A percentile compares a stretch with the other conserved stretches of the same genome.
Conservation (phyloP, 139 green algal species). For the Ettlia oleoabundans region DNA sequence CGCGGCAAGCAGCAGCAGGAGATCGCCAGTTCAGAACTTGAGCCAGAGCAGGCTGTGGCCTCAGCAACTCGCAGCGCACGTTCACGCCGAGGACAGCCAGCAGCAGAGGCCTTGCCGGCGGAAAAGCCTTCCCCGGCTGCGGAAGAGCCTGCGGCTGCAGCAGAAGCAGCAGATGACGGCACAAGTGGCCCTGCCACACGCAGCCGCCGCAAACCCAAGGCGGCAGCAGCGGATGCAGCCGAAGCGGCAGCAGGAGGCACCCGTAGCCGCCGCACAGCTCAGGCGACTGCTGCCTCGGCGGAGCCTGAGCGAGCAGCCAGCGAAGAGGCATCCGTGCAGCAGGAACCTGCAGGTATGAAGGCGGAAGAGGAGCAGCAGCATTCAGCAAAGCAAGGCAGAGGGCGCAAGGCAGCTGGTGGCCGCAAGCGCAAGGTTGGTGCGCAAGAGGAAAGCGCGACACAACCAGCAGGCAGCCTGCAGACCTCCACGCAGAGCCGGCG, state of each 20-base stretch:
- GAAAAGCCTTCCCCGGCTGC: neutral
- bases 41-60: neutral
- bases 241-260: neutral
- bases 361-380: neutral
- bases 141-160: neutral
- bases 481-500: constrained; percentile 22
- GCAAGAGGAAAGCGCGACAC: neutral
- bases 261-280: neutral
- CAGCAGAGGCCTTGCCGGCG: neutral
- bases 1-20: neutral
- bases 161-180: neutral
- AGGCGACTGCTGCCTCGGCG: neutral
- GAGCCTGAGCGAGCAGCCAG: neutral
- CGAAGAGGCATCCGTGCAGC: neutral
- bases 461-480: constrained; percentile 16
- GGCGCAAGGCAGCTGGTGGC: constrained; percentile 1
- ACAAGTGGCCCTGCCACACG: neutral
- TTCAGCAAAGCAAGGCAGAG: neutral
- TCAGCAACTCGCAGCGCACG: neutral
- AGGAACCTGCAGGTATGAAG: neutral
- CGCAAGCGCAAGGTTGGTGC: constrained; percentile 22
- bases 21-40: too few species aligned
- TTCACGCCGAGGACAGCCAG: neutral
- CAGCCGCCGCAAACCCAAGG: neutral
- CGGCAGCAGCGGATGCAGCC: neutral